A percentile compares a stretch with the other conserved stretches of the same genome.
Conservation (phyloP, 2,329 filamentous ascomycete genomes). For the Pseudopyricularia javanii region DNA sequence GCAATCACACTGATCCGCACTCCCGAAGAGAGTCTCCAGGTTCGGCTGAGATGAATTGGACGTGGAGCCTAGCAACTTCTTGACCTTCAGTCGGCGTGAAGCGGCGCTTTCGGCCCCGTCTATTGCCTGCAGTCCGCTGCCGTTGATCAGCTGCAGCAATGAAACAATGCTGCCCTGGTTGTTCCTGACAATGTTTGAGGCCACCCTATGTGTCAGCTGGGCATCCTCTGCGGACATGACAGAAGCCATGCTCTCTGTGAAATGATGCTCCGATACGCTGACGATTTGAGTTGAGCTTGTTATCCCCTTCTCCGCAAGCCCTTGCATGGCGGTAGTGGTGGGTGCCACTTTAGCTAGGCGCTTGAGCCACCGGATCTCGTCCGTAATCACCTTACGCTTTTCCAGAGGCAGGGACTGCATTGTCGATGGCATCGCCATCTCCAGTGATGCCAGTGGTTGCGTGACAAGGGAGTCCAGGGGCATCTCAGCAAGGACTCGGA, state of each 20-base stretch:
- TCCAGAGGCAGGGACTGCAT: background rate
- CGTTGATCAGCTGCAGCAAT: background rate
- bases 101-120: background rate
- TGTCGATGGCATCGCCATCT: background rate
- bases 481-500: background rate
- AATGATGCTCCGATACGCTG: background rate
- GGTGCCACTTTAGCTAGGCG: background rate
- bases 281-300: background rate
- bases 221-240: background rate
- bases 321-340: background rate
- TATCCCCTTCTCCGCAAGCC: background rate
- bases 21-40: slow-evolving; percentile 6
- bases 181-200: background rate
- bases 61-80: background rate
- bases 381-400: background rate
- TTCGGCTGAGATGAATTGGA: background rate
- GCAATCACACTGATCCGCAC: slow-evolving; percentile 6
- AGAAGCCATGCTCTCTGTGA: background rate
- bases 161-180: background rate
- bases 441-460: background rate
- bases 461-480: background rate
- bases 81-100: background rate
- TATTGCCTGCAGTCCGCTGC: background rate
- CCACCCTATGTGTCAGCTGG: background rate
- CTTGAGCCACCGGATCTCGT: background rate